Evolutionary conservation across 2,329 filamentous ascomycete species (phyloP).

Genomic region (Eutypella sp.): DNA sequence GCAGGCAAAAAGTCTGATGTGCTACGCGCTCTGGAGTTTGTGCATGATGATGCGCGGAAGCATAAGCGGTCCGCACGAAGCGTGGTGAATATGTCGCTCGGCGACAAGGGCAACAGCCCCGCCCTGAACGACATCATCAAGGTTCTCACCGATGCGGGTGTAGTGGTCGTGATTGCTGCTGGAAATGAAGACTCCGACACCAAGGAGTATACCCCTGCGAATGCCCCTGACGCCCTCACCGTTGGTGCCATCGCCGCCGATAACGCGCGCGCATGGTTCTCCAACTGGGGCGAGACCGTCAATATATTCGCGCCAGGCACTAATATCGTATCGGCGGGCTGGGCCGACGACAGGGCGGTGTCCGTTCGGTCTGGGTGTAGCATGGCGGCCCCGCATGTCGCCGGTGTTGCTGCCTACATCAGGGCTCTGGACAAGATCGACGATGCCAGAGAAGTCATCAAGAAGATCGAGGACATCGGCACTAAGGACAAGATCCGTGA

Average conservation of each 20-base stretch:
- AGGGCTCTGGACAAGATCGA: background rate
- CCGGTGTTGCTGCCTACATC: background rate
- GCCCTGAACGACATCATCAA: slow-evolving; percentile 29
- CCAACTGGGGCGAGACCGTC: slow-evolving; percentile 23
- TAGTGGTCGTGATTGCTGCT: slow-evolving; percentile 35
- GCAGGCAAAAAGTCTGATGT: background rate
- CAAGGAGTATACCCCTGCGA: slow-evolving; percentile 27
- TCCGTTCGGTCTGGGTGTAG: background rate
- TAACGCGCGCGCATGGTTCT: slow-evolving; percentile 31
- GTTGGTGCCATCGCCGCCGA: slow-evolving; percentile 29
- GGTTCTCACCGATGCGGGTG: slow-evolving; percentile 27
- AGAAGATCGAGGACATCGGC: background rate
- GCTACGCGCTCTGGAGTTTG: background rate
- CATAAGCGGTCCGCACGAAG: background rate
- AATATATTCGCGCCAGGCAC: slow-evolving; percentile 3
- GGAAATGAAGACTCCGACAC: slow-evolving; percentile 30
- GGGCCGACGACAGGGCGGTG: background rate
- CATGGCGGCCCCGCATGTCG: slow-evolving; percentile 1
- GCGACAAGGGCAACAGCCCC: background rate
- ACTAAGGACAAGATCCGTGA: background rate
- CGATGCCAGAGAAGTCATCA: background rate
- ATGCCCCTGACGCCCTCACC: slow-evolving; percentile 32
- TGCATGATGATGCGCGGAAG: background rate
- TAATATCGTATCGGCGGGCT: background rate
- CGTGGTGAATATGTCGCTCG: background rate